These are phyloP conservation scores for Xylaria sp. DNA, from an alignment of 2,329 filamentous ascomycete species.

Conservation along the genomic window DNA sequence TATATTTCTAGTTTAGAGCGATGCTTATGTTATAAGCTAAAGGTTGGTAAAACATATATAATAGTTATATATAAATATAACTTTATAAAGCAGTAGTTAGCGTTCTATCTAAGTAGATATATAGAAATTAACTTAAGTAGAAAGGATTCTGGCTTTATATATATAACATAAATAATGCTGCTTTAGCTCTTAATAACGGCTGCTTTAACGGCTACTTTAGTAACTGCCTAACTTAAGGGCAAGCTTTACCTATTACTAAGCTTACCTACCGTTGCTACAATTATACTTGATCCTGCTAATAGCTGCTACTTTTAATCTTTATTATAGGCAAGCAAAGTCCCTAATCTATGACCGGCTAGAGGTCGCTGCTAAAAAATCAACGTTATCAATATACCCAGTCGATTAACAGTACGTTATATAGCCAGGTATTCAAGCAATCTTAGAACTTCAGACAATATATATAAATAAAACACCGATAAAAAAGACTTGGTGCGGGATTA, in stretches of 20 bases:
- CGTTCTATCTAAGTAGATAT: not conserved
- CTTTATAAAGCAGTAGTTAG: not conserved
- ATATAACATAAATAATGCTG: not conserved
- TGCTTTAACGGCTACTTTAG: not conserved
- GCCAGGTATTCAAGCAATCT: not conserved
- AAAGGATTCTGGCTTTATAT: not conserved
- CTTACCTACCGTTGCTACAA: not conserved
- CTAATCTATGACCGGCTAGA: not conserved
- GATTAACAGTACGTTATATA: not conserved
- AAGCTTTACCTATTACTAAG: not conserved
- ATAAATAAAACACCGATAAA: not conserved
- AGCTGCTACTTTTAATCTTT: not conserved
- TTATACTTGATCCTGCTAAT: not conserved
- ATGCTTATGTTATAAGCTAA: too few species aligned
- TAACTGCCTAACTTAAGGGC: not conserved
- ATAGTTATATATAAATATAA: not conserved
- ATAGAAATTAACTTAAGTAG: not conserved
- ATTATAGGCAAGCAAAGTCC: not conserved
- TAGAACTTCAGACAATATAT: not conserved
- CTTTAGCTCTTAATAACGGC: not conserved
- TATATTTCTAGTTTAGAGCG: not conserved
- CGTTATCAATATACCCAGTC: not conserved
- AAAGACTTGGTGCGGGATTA: not conserved
- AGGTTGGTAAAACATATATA: not conserved
- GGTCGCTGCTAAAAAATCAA: not conserved